Evolutionary conservation across 2,329 filamentous ascomycete species (phyloP).

Genomic region (Zymoseptoria tritici): DNA sequence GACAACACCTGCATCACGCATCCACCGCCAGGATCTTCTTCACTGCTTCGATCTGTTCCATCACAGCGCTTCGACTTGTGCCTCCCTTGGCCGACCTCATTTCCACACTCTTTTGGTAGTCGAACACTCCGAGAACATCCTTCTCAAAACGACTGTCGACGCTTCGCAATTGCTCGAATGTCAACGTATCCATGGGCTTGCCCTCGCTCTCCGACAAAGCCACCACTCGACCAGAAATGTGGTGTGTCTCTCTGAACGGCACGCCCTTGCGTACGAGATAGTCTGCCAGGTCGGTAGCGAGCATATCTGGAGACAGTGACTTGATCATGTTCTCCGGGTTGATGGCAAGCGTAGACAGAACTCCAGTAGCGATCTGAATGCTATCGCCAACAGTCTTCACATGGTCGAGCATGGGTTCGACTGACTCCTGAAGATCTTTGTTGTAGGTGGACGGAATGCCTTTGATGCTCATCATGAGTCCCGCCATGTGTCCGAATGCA

Average conservation of each 20-base stretch:
- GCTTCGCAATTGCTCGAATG: slow-evolving; percentile 56
- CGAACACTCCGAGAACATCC: slow-evolving; percentile 63
- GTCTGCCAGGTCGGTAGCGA: slow-evolving; percentile 64
- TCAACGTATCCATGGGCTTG: slow-evolving; percentile 63
- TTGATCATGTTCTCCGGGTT: slow-evolving; percentile 69
- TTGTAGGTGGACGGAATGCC: slow-evolving; percentile 78
- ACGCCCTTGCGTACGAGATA: slow-evolving; percentile 59
- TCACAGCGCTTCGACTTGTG: slow-evolving; percentile 62
- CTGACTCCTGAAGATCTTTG: slow-evolving; percentile 84
- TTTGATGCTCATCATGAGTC: slow-evolving; percentile 68
- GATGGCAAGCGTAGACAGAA: slow-evolving; percentile 64
- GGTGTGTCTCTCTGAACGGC: slow-evolving; percentile 73
- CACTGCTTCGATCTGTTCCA: slow-evolving; percentile 54
- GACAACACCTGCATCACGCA: not conserved
- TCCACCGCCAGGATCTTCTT: slow-evolving; percentile 32
- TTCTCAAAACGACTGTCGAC: slow-evolving; percentile 64
- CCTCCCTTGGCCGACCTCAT: slow-evolving; percentile 68
- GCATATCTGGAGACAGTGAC: slow-evolving; percentile 74
- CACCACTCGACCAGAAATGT: slow-evolving; percentile 66
- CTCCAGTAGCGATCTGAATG: slow-evolving; percentile 73
- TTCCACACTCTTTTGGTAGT: slow-evolving; percentile 80
- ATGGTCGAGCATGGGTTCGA: slow-evolving; percentile 77
- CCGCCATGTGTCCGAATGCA: slow-evolving; percentile 73
- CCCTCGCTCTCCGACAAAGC: slow-evolving; percentile 61
- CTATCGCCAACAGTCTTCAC: slow-evolving; percentile 76